phyloP scores from a whole-genome alignment of 2,329 filamentous ascomycete genomes.

The Scedosporium dehoogii region DNA sequence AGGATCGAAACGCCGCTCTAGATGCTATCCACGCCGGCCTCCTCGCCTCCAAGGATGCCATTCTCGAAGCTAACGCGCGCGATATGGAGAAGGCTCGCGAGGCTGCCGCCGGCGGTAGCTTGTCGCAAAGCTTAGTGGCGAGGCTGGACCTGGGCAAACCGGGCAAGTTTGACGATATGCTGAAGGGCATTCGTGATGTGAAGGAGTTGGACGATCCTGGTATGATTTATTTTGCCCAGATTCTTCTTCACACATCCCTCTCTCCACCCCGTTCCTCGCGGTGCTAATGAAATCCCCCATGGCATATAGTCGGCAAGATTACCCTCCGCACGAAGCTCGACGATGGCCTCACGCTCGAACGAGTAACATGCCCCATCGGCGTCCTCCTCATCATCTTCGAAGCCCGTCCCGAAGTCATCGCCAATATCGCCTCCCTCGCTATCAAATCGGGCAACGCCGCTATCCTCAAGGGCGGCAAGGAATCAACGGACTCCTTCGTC shows the following conservation, averaged over 20 bases:
- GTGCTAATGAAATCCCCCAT: not conserved
- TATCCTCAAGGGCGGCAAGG: constrained; percentile 94
- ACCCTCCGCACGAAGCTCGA: constrained; percentile 79
- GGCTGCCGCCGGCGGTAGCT: constrained; percentile 62
- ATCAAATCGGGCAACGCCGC: constrained; percentile 97
- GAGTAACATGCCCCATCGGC: constrained; percentile 88
- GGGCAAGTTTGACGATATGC: constrained; percentile 97
- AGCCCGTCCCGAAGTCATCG: constrained; percentile 93
- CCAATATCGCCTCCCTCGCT: constrained; percentile 90
- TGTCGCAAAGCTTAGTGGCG: constrained; percentile 78
- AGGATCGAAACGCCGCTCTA: constrained; percentile 74
- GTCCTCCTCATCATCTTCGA: constrained; percentile 99
- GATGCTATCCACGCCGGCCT: constrained; percentile 76
- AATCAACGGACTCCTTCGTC: constrained; percentile 90
- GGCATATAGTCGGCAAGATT: constrained; percentile 61
- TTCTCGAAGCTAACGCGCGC: constrained; percentile 76
- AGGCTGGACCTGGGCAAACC: constrained; percentile 75
- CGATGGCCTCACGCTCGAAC: constrained; percentile 73
- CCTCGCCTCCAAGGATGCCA: constrained; percentile 55
- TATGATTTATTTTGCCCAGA: constrained; percentile 34
- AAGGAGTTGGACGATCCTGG: constrained; percentile 74
- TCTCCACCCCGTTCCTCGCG: constrained; percentile 6
- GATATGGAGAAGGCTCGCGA: constrained; percentile 68
- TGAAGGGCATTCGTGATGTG: constrained; percentile 88
- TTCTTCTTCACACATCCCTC: not conserved